Evolutionary conservation across 768 basidiomycete species (phyloP), one percentile per base, ranked within the genome.

Genomic region (Termitomyces sp.): DNA sequence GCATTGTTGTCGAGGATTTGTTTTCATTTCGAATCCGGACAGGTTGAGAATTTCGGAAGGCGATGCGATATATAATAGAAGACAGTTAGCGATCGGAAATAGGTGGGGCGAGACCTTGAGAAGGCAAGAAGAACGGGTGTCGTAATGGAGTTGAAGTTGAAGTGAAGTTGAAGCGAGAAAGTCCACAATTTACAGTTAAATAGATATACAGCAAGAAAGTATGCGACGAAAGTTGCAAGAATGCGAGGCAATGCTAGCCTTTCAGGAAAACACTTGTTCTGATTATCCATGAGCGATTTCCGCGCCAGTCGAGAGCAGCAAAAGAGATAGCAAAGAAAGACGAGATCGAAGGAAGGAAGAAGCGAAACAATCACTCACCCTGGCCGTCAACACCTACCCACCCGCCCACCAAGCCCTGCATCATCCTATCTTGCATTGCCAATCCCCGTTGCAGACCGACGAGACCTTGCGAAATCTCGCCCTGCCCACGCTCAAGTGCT

Each of bases 361-460:
- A 65, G 52, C 54, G 53, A 31, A 60, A 31, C 47, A 15, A n/a
- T 60, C 62, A 63, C 69, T 62, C 63, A 63, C 63, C 62, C 62
- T 59, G 56, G 12, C 73, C 77, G 75, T 92, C 91, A 2, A 36
- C 20, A 20, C 58, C 48, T 0, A 57, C 56, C 40, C 58, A 64
- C 83, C 54, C 75, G 66, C 88, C 86, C 66, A 94, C 76, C 72
- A 92, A 89, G 75, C 91, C 92, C 60, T 88, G 86, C 66, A 95
- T 88, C 58, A 94, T 72, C 46, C 84, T 85, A 66, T 96, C 94
- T 77, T 94, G 92, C 73, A 92, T 88, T 37, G 88, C 89, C 84
- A 88, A 84, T 65, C 84, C 88, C 42, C 77, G 53, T 58, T 77
- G 76, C 40, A 78, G 74, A 0, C 71, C 72, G 10, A 73, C 74